Evolutionary conservation across 1,139 yeast species (phyloP).

Genomic region (Nakaseomyces sp.): DNA sequence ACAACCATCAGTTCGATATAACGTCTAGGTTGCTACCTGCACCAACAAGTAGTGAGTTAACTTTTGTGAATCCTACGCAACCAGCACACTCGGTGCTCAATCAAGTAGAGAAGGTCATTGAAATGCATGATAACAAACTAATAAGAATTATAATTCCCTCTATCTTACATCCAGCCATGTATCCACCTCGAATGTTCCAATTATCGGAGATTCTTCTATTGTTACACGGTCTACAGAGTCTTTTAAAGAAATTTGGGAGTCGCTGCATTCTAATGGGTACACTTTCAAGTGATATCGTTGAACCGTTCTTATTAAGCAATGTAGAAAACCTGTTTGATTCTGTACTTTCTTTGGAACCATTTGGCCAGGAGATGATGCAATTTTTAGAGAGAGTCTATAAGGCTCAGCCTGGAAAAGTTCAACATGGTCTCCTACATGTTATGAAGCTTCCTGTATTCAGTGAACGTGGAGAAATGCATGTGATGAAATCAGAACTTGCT

Average conservation of each 20-base stretch:
- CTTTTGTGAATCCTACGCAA: conserved; percentile 39
- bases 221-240: conserved; percentile 48
- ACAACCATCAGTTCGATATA: conserved; percentile 66
- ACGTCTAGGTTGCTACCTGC: conserved; percentile 62
- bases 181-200: conserved; percentile 45
- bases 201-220: conserved; percentile 51
- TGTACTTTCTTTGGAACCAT: conserved; percentile 71
- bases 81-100: conserved; percentile 29
- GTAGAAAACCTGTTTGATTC: conserved; percentile 61
- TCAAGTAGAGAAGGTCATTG: conserved; percentile 38
- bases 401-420: conserved; percentile 54
- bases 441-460: conserved; percentile 63
- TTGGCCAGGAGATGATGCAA: conserved; percentile 63
- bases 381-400: conserved; percentile 60
- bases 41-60: conserved; percentile 53
- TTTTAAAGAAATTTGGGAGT: conserved; percentile 41
- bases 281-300: conserved; percentile 56
- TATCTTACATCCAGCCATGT: conserved; percentile 69
- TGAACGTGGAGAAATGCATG: conserved; percentile 73
- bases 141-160: conserved; percentile 68
- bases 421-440: conserved; percentile 80
- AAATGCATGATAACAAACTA: conserved; percentile 37
- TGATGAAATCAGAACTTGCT: conserved; percentile 68
- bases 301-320: conserved; percentile 39
- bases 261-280: conserved; percentile 48